Evolutionary conservation across 2,329 filamentous ascomycete genomes (phyloP), one percentile per base, ranked within the genome.

Genomic region (Elsinoe ampelina): DNA sequence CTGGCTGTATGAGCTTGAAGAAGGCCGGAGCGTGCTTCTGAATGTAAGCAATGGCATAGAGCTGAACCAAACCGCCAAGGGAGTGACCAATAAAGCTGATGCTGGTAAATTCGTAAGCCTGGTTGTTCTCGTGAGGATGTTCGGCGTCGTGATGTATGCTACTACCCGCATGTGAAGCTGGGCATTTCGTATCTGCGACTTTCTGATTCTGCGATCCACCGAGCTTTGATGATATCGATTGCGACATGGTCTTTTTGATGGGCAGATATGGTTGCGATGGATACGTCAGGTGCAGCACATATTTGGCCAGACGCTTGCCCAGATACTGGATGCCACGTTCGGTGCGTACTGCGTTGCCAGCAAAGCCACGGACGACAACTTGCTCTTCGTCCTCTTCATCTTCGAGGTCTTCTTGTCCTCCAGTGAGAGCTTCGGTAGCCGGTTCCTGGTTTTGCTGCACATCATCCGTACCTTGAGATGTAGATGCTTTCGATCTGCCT

Each of bases 311-410:
- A 52, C 93, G 82, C 70, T 97, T 97, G 17, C 93, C 93, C 4
- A 98, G 80, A 70, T 95, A 98, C 70, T 97, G 95, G 66, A 98
- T 97, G 13, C 93, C 93, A 61, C 86, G 84, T 72, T 98, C 93
- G 1, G 93, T 98, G 58, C 87, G 85, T 34, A 89, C 89, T 6
- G 88, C 89, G 69, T 97, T 97, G 47, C 89, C 90, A 5, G 85
- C 83, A 67, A 92, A 97, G 1, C 92, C 92, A 61, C 92, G 80
- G 2, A 96, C 92, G 63, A 97, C 84, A 12, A 95, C 85, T 67
- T 95, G 82, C 64, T 93, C 88, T 36, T 91, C 85, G 26, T 89
- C 85, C 10, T 88, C 81, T 2, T 84, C 80, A 0, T 79, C 66
- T 32, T 66, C 66, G 11, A 77, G 68, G 12, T 74, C 72, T 52